Evolutionary conservation across 768 basidiomycete species (phyloP), one percentile per base, ranked within the genome.

Genomic region (Gyrodon lividus): DNA sequence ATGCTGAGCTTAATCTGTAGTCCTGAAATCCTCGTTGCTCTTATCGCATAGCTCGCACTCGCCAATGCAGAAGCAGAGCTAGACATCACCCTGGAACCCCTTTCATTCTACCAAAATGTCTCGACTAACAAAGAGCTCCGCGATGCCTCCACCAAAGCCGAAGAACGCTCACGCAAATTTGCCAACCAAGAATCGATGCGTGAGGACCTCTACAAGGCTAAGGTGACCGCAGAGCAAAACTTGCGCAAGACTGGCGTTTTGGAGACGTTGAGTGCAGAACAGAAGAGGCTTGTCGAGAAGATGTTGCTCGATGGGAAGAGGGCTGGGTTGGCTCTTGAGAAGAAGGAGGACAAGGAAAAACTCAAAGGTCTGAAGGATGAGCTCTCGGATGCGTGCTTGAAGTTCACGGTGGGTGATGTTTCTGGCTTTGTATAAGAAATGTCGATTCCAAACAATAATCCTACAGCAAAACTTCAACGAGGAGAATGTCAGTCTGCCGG

Each of bases 391-490:
- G 76, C 78, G 23, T 89, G 83, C 65, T 70, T 91, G n/a, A 85
- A 89, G 62, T 93, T 93, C 60, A 82, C 77, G 66, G 88, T 89
- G 59, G 58, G 85, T 72, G 16, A 7, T 35, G 9, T 30, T 34
- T 49, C 38, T 1, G 46, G 22, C 22, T 48, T 43, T 9, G 8
- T 9, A 4, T 24, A 13, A 4, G 8, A 26, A 19, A 35, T 42
- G 17, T 48, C 22, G 19, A 22, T 23, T 17, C 42, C 54, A 9
- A 58, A 7, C 6, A 17, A 42, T 24, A 30, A 39, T 55, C 40
- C 28, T 37, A 4, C 47, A 88, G 85, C 89, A 87, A 84, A 90
- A 92, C 71, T 91, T 87, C 72, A 92, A 92, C 59, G 91, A 95
- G 68, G 92, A 94, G 64, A 83, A 87, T 39, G 89, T 87, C 56